These are phyloP conservation scores for Cyberlindnera saturnus DNA, from an alignment of 805 yeast genomes.

Conservation along the genomic window DNA sequence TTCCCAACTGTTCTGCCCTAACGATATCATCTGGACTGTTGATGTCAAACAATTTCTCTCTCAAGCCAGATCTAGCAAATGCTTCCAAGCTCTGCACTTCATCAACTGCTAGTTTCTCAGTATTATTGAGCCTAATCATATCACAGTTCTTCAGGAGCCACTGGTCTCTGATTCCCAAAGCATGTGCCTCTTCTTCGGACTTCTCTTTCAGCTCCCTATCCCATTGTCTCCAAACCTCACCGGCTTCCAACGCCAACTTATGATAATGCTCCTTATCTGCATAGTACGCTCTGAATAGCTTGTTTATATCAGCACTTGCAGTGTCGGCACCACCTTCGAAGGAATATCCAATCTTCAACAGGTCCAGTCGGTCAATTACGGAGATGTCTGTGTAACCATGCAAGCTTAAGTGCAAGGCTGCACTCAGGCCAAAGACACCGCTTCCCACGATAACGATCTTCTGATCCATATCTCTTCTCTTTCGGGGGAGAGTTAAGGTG, in stretches of 20 bases:
- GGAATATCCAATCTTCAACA: slow-evolving; percentile 23
- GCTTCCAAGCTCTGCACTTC: slow-evolving; percentile 14
- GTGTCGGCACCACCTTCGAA: slow-evolving; percentile 34
- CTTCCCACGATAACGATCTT: slow-evolving; percentile 38
- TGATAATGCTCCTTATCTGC: slow-evolving; percentile 31
- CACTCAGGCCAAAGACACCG: slow-evolving; percentile 44
- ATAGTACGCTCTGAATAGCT: slow-evolving; percentile 33
- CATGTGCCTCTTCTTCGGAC: slow-evolving; percentile 10
- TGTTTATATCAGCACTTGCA: slow-evolving; percentile 37
- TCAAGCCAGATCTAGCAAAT: slow-evolving; percentile 9
- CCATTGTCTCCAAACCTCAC: slow-evolving; percentile 10
- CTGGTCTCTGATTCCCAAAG: slow-evolving; percentile 8
- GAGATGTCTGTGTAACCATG: slow-evolving; percentile 33
- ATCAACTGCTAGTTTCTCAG: slow-evolving; percentile 4
- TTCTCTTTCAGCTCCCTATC: slow-evolving; percentile 6
- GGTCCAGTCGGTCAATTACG: slow-evolving; percentile 32
- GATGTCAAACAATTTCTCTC: slow-evolving; percentile 20
- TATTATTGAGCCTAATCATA: slow-evolving; percentile 7
- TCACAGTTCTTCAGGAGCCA: slow-evolving; percentile 14
- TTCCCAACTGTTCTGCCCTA: slow-evolving; percentile 27
- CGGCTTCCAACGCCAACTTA: slow-evolving; percentile 19
- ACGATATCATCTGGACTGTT: slow-evolving; percentile 24
- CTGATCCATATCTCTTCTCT: too few relatives aligned
- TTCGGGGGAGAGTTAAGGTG: too few relatives aligned
- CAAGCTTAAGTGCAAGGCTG: slow-evolving; percentile 34